Conservation (phyloP, 1,139 yeast genomes). For the Protomyces arabidopsidicola region DNA sequence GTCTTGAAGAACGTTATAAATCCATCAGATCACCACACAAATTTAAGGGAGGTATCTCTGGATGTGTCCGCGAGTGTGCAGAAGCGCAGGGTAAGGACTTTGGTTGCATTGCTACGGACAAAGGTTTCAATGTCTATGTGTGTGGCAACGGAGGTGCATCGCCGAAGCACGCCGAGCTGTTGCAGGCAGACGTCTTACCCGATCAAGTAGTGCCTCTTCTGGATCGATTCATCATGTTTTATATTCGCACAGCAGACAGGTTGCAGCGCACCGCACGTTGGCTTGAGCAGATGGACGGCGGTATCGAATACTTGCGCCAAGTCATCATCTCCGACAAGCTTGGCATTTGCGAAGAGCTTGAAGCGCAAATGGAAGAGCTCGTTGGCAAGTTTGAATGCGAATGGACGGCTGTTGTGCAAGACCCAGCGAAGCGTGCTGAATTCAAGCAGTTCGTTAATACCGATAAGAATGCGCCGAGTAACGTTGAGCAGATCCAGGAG, state of each 20-base stretch:
- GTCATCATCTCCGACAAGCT: slow-evolving; percentile 40
- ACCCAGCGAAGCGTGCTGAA: slow-evolving; percentile 34
- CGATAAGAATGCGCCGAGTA: slow-evolving; percentile 36
- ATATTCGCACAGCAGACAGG: slow-evolving; percentile 41
- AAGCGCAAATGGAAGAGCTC: slow-evolving; percentile 39
- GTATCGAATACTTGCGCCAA: slow-evolving; percentile 39
- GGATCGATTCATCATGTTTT: slow-evolving; percentile 41
- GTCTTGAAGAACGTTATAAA: slow-evolving; percentile 41
- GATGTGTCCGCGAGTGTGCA: slow-evolving; percentile 42
- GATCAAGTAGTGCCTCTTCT: slow-evolving; percentile 40
- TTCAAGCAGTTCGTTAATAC: slow-evolving; percentile 41
- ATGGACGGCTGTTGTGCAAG: slow-evolving; percentile 38
- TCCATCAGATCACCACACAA: slow-evolving; percentile 42
- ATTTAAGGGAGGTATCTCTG: slow-evolving; percentile 42
- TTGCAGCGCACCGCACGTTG: slow-evolving; percentile 42
- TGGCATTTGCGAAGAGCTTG: slow-evolving; percentile 40
- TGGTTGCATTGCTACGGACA: slow-evolving; percentile 39
- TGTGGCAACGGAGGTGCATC: slow-evolving; percentile 44
- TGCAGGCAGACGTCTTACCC: slow-evolving; percentile 40
- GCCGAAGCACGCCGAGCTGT: slow-evolving; percentile 41
- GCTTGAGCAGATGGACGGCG: slow-evolving; percentile 40
- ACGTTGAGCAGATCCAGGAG: slow-evolving; percentile 39
- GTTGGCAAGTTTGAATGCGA: slow-evolving; percentile 41
- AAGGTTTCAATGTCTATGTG: slow-evolving; percentile 40
- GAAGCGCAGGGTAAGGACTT: slow-evolving; percentile 42